Base-by-base conservation (phyloP, 2,329 filamentous ascomycete genomes). In the Ceratocystis eucalypticola region DNA sequence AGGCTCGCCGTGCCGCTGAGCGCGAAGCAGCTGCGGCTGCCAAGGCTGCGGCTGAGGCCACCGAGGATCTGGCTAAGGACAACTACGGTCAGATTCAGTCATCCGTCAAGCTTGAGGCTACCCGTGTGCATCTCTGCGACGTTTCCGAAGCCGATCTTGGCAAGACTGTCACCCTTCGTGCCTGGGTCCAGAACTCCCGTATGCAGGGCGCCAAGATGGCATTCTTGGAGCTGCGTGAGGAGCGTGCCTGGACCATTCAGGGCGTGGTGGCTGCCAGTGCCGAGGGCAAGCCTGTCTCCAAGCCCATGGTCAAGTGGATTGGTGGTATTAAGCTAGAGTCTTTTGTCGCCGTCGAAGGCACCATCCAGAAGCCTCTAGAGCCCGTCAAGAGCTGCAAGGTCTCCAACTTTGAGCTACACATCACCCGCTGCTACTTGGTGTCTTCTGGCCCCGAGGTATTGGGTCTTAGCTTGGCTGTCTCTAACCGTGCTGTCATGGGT, bases 271-370 rank as follows among this genome's bases (percentile, higher is more conserved):
- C 83, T 20, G 87, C 84, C 63, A 96, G 95, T 79, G 84, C 83
- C 72, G 84, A 91, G 72, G 85, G 81, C 45, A 82, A 78, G 62
- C 77, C 77, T 5, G 83, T 91, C 46, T 88, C 84, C 69, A 87
- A 86, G 74, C 91, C 89, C 76, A 97, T 97, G 93, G 89, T 96
- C 74, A 97, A 97, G 79, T 97, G 89, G 84, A 85, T 88, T 62
- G 84, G 84, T 61, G 82, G 79, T 55, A 77, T 96, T 70, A 88
- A 84, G 73, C 81, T 87, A 59, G 93, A 96, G 80, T 91, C 88
- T 71, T 91, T 88, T 71, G 86, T 96, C 30, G 79, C 86, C 50
- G 86, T 96, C 68, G 89, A 95, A 72, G 94, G 88, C 70, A 78
- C 82, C 41, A 87, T 97, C 65, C 84, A 91, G 80, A 88, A 88